Base-by-base conservation (phyloP, 2,329 filamentous ascomycete genomes). In the Helotiales sp. region DNA sequence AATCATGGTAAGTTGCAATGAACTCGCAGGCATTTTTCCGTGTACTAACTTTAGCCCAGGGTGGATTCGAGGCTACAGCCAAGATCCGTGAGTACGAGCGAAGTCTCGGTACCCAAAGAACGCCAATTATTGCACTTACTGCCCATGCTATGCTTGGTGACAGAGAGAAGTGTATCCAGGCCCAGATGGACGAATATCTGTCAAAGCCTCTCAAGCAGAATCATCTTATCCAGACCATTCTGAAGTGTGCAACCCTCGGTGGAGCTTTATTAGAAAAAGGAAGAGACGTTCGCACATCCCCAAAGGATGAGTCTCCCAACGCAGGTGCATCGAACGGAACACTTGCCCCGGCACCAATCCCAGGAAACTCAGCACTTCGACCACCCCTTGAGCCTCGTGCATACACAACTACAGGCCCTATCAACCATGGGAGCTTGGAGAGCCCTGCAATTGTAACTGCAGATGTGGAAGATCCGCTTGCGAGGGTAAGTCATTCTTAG, bases 131-230 rank as follows among this genome's bases (percentile, higher is more conserved):
- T 75, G 96, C 96, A 1, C 86, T 99, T 52, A 99, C 96, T 13
- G 96, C 96, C 1, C 96, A 99, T 81, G 96, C 96, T 74, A 99
- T 99, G 96, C 90, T 98, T 83, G 96, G 96, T 71, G 96, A 99
- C 77, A 89, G 96, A 59, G 96, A 99, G 79, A 97, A 97, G 83
- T 99, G 96, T 79, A 96, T 99, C 69, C 93, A 97, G 78, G 96
- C 95, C 10, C 93, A 98, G 82, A 99, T 99, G 96, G 96, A 99
- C 79, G 96, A 99, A 79, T 99, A 99, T 77, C 84, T 99, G 49
- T 97, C 95, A 20, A 99, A 99, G 79, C 95, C 95, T 28, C 84
- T 98, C 69, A 96, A 97, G 80, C 95, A 97, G 77, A 97, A 97
- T 78, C 93, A 97, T 79, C 90, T 98, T 76, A 97, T 98, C 76